Base-by-base conservation (phyloP, 2,329 filamentous ascomycete species). In the Calonectria leucothoes region DNA sequence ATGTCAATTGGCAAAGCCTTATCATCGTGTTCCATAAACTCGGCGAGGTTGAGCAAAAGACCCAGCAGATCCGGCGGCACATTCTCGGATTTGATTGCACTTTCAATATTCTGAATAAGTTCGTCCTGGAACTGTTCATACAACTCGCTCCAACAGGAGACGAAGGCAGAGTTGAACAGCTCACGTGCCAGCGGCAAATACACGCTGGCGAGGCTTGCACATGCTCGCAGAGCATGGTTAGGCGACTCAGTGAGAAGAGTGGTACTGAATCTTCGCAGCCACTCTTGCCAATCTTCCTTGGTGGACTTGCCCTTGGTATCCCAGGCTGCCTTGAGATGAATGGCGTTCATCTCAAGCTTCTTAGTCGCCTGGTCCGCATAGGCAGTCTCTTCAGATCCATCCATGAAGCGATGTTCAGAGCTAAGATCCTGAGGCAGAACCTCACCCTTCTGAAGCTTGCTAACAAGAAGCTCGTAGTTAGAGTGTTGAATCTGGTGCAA, bases 21-120 rank as follows among this genome's bases (percentile, higher is more conserved):
- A 83, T 99, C 97, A 80, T 99, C 97, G 81, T 99, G 97, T 83
- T 99, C 97, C 97, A 99, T 99, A 84, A 99, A 99, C 83, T 99
- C 97, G 27, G 97, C 97, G 65, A 99, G 89, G 81, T 99, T 99
- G 63, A 99, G 91, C 33, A 99, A 88, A 64, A 98, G 93, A 74
- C 98, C 96, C 11, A 99, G 88, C 77, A 99, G 93, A 83, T 99
- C 97, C 0, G 97, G 97, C 0, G 97, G 96, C 15, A 99, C 97
- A 79, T 98, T 96, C 66, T 96, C 94, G 4, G 96, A 98, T 69
- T 95, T 97, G 78, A 99, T 94, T 0, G 97, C 97, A 75, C 94
- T 95, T 83, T 99, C 97, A 66, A 99, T 98, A 29, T 97, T 98
- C 67, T 94, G 93, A 65, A 99, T 97, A 49, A 99, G 90, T 83